Evolutionary conservation across 106 monocot genomes (phyloP), one percentile per base, ranked within the genome.

Genomic region (Cymbidium sinense): DNA sequence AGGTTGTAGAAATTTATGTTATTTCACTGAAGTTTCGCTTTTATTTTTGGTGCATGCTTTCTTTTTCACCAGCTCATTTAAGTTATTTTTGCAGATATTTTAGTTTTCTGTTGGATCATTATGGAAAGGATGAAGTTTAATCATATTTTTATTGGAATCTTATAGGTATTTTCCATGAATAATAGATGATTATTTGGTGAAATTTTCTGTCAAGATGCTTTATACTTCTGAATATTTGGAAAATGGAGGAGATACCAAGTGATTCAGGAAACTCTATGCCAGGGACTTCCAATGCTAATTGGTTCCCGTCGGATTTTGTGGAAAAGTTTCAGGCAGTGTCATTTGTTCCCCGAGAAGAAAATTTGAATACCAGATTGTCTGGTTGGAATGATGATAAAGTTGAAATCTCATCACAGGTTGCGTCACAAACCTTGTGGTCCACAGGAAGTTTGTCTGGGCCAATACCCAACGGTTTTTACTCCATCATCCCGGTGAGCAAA

Each of bases 381-480:
- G 19, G 80, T 30, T 75, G 35, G 54, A 70, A 82, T 76, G 77
- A 47, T 28, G 77, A 67, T 33, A 77, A 85, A 77, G 77, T 37
- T 81, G 86, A 82, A 71, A 34, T 80, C 62, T 86, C 87, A 62
- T 77, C 87, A 51, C 79, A 74, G 36, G 52, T 76, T 82, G 89
- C 93, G 65, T 93, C 96, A 19, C 91, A 96, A 74, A 76, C 84
- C 75, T 83, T 96, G 50, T 96, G 96, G 96, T 88, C 85, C 15
- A 93, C 93, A 78, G 96, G 96, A 82, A 79, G 80, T 71, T 85
- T 88, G 25, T 82, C 84, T 44, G 82, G 80, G 36, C 82, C 83
- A 76, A 96, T 96, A 85, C 96, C 96, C 8, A 96, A 93, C 88
- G 96, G 96, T 7, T 96, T 96, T 82, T 96, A 96, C 84, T 88